A percentile compares a stretch with the other conserved stretches of the same genome.
Conservation (phyloP, 2,329 filamentous ascomycete genomes). For the Exophiala alcalophila region DNA sequence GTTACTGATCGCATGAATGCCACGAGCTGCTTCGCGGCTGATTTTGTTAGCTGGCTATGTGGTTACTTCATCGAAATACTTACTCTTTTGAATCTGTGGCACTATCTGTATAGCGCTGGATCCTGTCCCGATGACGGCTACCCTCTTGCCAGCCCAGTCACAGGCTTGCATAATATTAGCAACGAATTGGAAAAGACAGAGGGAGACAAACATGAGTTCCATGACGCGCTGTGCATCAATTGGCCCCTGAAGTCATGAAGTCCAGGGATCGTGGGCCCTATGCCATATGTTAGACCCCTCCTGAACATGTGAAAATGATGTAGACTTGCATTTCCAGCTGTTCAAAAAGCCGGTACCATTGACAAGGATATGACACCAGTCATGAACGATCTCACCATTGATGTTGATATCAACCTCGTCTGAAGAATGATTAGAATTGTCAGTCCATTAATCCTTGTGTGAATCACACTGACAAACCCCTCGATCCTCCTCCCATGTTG, state of each 20-base stretch:
- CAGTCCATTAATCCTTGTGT: background rate
- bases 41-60: too few relatives aligned
- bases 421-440: background rate
- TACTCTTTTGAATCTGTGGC: constrained; percentile 10
- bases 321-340: constrained; percentile 37
- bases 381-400: constrained; percentile 23
- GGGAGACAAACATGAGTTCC: constrained; percentile 34
- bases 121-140: constrained; percentile 19
- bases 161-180: too few relatives aligned
- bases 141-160: constrained; percentile 11
- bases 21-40: constrained; percentile 32
- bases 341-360: constrained; percentile 43
- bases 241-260: constrained; percentile 47
- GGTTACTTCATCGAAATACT: too few relatives aligned
- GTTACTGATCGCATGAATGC: constrained; percentile 33
- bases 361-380: constrained; percentile 35
- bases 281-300: background rate
- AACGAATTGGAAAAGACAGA: too few relatives aligned
- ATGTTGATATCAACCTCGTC: constrained; percentile 7
- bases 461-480: constrained; percentile 7
- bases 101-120: constrained; percentile 20
- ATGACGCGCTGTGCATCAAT: constrained; percentile 45
- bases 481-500: constrained; percentile 6
- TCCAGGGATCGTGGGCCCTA: constrained; percentile 45
- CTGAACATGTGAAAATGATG: background rate